These are phyloP conservation scores for Sphaerostilbella broomeana DNA, from an alignment of 2,329 filamentous ascomycete species.

Conservation along the genomic window DNA sequence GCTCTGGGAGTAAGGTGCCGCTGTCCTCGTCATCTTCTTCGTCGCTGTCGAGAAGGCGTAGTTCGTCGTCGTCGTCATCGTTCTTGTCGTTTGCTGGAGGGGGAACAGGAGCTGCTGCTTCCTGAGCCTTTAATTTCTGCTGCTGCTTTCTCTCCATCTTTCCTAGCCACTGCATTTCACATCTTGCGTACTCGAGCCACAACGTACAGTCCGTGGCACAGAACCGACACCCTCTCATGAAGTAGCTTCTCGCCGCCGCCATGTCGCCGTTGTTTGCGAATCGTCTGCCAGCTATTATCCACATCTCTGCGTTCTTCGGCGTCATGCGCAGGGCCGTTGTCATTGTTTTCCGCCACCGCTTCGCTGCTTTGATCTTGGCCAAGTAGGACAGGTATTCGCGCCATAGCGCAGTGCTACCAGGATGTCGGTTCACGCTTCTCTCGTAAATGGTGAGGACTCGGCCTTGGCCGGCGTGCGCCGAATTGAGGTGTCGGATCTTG, in stretches of 20 bases:
- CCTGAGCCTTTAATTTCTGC: constrained; percentile 56
- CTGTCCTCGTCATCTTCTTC: constrained; percentile 39
- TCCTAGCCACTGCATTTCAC: constrained; percentile 87
- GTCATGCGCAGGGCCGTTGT: constrained; percentile 74
- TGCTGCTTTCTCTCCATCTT: constrained; percentile 72
- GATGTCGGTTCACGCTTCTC: constrained; percentile 76
- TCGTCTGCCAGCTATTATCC: constrained; percentile 76
- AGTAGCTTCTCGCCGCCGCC: constrained; percentile 74
- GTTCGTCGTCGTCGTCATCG: constrained; percentile 44
- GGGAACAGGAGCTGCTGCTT: constrained; percentile 30
- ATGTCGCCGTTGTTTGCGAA: constrained; percentile 81
- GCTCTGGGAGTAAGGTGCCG: constrained; percentile 39
- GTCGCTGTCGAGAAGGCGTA: constrained; percentile 38
- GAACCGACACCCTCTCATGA: constrained; percentile 83
- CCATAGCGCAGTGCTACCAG: constrained; percentile 77
- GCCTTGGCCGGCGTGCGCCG: constrained; percentile 66
- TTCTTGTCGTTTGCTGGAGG: constrained; percentile 39
- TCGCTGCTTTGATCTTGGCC: constrained; percentile 57
- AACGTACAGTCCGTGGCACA: constrained; percentile 67
- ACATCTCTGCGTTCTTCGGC: constrained; percentile 74
- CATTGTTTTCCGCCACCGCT: constrained; percentile 58
- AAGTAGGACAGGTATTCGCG: constrained; percentile 83
- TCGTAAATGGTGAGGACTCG: constrained; percentile 88
- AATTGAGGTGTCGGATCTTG: constrained; percentile 60
- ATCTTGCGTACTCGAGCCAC: constrained; percentile 84